Conservation (phyloP, 2,329 filamentous ascomycete genomes). For the Stagonosporopsis tanaceti region DNA sequence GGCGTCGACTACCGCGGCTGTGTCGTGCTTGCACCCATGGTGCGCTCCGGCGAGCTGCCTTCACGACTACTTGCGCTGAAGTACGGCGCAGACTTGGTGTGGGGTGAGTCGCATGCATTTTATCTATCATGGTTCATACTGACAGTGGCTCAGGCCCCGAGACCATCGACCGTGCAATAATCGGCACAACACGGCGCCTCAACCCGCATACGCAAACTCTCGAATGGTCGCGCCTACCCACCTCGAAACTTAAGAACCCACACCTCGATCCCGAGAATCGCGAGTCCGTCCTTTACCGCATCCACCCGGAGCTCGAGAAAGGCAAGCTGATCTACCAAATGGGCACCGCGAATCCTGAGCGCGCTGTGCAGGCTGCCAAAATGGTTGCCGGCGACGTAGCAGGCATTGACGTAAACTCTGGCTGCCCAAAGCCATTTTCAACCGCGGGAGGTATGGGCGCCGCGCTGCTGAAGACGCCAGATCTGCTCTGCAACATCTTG, state of each 20-base stretch:
- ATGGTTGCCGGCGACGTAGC: constrained; percentile 87
- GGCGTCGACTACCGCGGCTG: constrained; percentile 95
- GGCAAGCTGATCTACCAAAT: constrained; percentile 87
- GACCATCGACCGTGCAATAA: constrained; percentile 90
- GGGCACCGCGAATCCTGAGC: constrained; percentile 82
- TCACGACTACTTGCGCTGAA: constrained; percentile 87
- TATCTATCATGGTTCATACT: background rate
- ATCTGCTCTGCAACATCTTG: constrained; percentile 83
- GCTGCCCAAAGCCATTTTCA: constrained; percentile 97
- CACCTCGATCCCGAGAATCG: constrained; percentile 61
- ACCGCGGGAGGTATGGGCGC: constrained; percentile 95
- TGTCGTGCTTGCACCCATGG: constrained; percentile 96
- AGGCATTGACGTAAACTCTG: constrained; percentile 96
- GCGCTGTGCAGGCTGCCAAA: constrained; percentile 83
- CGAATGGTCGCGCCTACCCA: constrained; percentile 82
- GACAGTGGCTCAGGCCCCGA: constrained; percentile 72
- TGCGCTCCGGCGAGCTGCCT: constrained; percentile 93
- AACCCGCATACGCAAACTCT: constrained; percentile 81
- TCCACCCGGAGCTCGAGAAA: constrained; percentile 80
- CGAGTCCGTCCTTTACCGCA: constrained; percentile 79
- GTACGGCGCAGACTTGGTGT: constrained; percentile 96
- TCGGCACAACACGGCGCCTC: constrained; percentile 80
- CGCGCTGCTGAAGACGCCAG: constrained; percentile 83
- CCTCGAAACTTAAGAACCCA: constrained; percentile 71
- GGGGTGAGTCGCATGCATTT: constrained; percentile 66